Evolutionary conservation across 2,329 filamentous ascomycete species (phyloP), one percentile per base, ranked within the genome.

Genomic region (Penicillium glabrum): DNA sequence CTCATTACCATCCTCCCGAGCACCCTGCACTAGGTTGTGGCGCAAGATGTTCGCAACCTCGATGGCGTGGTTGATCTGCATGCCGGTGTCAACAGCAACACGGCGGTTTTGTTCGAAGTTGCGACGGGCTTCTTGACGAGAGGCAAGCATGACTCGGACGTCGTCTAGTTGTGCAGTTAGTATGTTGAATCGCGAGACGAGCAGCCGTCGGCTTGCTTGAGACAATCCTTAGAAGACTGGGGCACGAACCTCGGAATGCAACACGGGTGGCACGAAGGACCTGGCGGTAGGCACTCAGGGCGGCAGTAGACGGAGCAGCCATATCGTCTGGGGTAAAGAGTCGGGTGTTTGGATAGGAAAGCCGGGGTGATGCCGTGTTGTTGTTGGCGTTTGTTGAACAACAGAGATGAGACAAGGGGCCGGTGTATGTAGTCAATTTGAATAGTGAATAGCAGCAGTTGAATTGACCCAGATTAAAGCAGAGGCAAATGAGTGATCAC

Each of bases 1-100:
- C 50, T 76, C 72, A 21, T 70, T 57, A 10, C 63, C 68, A 3
- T 65, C 61, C 16, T 70, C 67, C 48, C 79, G 55, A 64, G 83
- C 78, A 7, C 93, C 95, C 73, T 99, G 95, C 3, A 99, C 93
- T 3, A 99, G 81, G 68, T 98, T 98, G 71, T 90, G 82, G 63
- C 86, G 81, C 59, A 99, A 72, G 55, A 98, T 88, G 61, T 83
- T 82, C 3, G 93, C 90, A 3, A 98, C 87, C 41, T 95, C 90
- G 59, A 93, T 81, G 9, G 93, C 95, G 68, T 96, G 87, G 62
- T 87, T 79, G 59, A 99, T 86, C 10, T 87, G 86, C 55, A 86
- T 82, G 14, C 80, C 76, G 1, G 85, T 80, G 56, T 86, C 84
- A 13, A 86, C 79, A 5, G 83, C 75, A 11, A 91, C 75, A 2